A percentile compares a stretch with the other conserved stretches of the same genome.
Conservation (phyloP, 2,329 filamentous ascomycete species). For the Periglandula ipomoeae region DNA sequence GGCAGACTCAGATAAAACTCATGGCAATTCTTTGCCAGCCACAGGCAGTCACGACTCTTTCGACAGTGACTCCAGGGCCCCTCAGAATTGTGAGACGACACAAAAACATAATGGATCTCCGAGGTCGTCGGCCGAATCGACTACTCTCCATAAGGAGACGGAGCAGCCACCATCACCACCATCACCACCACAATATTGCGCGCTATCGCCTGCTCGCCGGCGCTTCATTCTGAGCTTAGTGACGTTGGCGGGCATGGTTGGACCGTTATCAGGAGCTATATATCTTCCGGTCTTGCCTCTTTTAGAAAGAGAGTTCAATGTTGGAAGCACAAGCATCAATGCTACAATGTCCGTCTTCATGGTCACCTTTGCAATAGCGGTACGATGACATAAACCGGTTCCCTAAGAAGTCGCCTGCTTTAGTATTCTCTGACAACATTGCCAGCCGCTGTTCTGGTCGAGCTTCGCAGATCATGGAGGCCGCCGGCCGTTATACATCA, state of each 20-base stretch:
- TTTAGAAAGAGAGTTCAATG: constrained; percentile 27
- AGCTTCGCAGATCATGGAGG: constrained; percentile 29
- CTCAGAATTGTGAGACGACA: background rate
- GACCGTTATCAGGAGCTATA: constrained; percentile 32
- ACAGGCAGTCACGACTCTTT: background rate
- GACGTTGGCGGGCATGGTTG: constrained; percentile 32
- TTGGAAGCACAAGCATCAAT: constrained; percentile 27
- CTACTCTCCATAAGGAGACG: background rate
- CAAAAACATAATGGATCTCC: background rate
- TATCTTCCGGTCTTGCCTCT: constrained; percentile 31
- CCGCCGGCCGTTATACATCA: constrained; percentile 30
- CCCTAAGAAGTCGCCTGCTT: background rate
- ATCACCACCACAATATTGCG: constrained; percentile 24
- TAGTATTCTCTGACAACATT: background rate
- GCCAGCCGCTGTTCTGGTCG: constrained; percentile 30
- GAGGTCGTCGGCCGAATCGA: background rate
- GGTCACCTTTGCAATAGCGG: constrained; percentile 31
- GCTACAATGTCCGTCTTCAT: constrained; percentile 35
- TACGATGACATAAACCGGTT: constrained; percentile 8
- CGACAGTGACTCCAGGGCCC: background rate
- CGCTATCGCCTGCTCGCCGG: constrained; percentile 24
- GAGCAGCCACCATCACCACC: background rate
- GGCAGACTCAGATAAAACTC: background rate
- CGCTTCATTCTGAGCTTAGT: constrained; percentile 29
- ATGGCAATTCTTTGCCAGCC: background rate